Base-by-base conservation (phyloP, 2,329 filamentous ascomycete species). In the Hortaea sp. region DNA sequence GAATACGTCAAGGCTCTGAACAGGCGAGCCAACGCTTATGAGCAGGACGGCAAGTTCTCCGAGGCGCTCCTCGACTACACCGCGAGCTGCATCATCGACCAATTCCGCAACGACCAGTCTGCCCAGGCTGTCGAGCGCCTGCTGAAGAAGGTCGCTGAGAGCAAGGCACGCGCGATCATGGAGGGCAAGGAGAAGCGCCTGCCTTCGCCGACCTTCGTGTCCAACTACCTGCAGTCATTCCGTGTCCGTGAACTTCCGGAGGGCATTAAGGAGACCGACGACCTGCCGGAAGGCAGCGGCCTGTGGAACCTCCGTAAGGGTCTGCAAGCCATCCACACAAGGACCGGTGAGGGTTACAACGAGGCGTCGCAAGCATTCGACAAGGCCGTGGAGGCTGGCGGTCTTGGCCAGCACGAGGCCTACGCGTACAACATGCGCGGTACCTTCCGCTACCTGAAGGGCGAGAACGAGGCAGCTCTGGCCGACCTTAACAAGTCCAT, bases 161-260 rank as follows among this genome's bases (percentile, higher is more conserved):
- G 85, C 56, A 95, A 95, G 74, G 90, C 86, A 54, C 88, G 90
- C 71, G 82, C 81, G 53, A 95, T 98, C 63, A 75, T 98, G 46
- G 79, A 77, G 60, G 77, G 77, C 49, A 90, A 89, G 68, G 77
- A 78, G 58, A 85, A 88, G 71, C 90, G 87, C 71, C 78, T 98
- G 43, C 92, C 92, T 13, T 95, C 89, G 68, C 85, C 92, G 29
- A 95, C 89, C 9, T 98, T 97, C 59, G 89, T 98, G 56, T 88
- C 88, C 63, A 98, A 98, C 75, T 98, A 98, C 69, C 83, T 98
- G 30, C 90, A 97, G 72, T 97, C 90, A 73, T 98, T 98, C 84
- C 85, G 92, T 50, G 75, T 82, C 49, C 86, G 85, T 71, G 75
- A 81, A 41, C 78, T 87, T 1, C 90, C 92, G 4, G 79, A 75